A percentile compares a stretch with the other conserved stretches of the same genome.
Evolutionary conservation across 2,329 filamentous ascomycete genomes (phyloP).

Genomic region (Colletotrichum coccodes): DNA sequence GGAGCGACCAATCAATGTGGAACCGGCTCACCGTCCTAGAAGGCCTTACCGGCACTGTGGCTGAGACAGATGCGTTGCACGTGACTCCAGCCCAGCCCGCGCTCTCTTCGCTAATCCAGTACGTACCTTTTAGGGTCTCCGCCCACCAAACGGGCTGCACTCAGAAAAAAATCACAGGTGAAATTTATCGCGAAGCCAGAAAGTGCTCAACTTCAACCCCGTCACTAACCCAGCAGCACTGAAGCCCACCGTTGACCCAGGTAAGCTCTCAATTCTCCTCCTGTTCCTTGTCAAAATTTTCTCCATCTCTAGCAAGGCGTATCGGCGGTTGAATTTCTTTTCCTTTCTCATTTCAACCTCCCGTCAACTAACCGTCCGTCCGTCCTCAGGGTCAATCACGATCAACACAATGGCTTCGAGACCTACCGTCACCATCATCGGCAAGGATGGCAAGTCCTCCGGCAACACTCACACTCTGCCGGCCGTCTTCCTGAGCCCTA

Average conservation of each 20-base stretch:
- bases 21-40: neutral
- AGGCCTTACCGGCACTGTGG: neutral
- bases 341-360: slow-evolving; percentile 2
- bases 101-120: slow-evolving; percentile 40
- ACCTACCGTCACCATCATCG: slow-evolving; percentile 97
- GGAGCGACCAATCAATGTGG: neutral
- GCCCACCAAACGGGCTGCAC: slow-evolving; percentile 48
- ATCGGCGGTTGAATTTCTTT: slow-evolving; percentile 1
- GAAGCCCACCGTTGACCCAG: slow-evolving; percentile 51
- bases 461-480: slow-evolving; percentile 92
- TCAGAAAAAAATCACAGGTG: slow-evolving; percentile 45
- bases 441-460: slow-evolving; percentile 93
- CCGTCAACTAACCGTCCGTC: slow-evolving; percentile 30
- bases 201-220: slow-evolving; percentile 46
- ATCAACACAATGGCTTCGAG: slow-evolving; percentile 84
- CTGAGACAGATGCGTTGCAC: neutral
- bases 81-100: slow-evolving; percentile 17
- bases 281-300: slow-evolving; percentile 4
- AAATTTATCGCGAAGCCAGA: slow-evolving; percentile 48
- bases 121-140: slow-evolving; percentile 49
- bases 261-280: slow-evolving; percentile 39
- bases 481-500: slow-evolving; percentile 95
- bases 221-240: slow-evolving; percentile 34
- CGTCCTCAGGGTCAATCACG: slow-evolving; percentile 33
- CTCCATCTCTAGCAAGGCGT: slow-evolving; percentile 23